Base-by-base conservation (phyloP, 1,139 yeast species). In the Pichia inconspicua region DNA sequence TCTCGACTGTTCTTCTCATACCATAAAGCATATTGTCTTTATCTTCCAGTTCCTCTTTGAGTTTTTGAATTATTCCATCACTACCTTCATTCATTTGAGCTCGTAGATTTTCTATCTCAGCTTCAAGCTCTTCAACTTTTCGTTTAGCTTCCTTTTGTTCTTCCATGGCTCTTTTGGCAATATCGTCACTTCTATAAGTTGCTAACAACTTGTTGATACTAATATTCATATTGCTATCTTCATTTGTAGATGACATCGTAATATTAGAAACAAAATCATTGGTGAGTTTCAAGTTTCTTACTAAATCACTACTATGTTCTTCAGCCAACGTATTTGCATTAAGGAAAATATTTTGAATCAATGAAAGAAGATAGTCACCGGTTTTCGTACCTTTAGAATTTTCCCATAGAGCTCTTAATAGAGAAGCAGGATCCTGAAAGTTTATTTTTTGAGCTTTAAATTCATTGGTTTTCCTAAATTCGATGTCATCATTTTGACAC, bases 111-210 rank as follows among this genome's bases (percentile, higher is more conserved):
- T 88, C 96, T 48, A 94, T 75, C 63, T 90, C 97, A 1, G 95
- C 94, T 40, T 79, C 75, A 8, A 95, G 86, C 58, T 84, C 89
- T 58, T 85, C 95, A 0, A 87, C 85, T 40, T 75, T 72, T 57
- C 78, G 81, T 43, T 78, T 77, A 41, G 83, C 75, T 30, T 77
- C 81, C 55, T 82, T 81, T 17, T 84, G 82, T 55, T 90, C 97
- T 42, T 75, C 66, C 48, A 84, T 71, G 0, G 96, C 95, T 50
- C 83, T 75, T 48, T 85, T 73, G 22, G 96, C 96, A 65, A 84
- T 85, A 52, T 89, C 96, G 65, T 92, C 98, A 0, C 96, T 87
- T 57, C 83, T 83, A 65, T 90, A 75, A n/a, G 89, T 77, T 47
- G 88, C 80, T 53, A 80, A 75, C 48, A 92, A 72, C 53, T 84